A percentile compares a stretch with the other conserved stretches of the same genome.
Conservation (phyloP, 176 grass and related monocot species). For the Carex kokanica region DNA sequence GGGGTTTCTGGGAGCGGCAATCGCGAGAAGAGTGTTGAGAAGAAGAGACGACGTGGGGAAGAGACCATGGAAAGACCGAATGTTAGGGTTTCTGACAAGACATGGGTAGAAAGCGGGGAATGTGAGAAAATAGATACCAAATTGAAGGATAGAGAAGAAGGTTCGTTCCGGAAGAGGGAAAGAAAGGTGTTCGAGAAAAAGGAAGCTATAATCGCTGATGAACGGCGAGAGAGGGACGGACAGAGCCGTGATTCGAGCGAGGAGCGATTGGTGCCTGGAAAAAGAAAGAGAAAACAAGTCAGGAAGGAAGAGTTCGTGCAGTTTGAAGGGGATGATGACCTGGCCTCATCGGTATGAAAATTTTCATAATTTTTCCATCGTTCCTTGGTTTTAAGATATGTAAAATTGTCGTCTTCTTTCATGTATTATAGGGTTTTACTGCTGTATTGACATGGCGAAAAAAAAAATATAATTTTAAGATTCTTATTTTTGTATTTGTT, state of each 20-base stretch:
- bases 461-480: neutral
- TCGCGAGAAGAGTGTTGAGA: neutral
- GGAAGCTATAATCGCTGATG: neutral
- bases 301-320: neutral
- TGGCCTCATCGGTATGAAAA: neutral
- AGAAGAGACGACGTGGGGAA: neutral
- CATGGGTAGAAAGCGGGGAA: neutral
- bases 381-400: neutral
- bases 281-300: neutral
- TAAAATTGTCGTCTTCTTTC: neutral
- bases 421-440: neutral
- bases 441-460: neutral
- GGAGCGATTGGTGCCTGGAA: neutral
- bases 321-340: neutral
- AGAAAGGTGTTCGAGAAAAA: neutral
- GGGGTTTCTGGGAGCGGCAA: conserved; percentile 1
- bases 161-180: neutral
- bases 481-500: neutral
- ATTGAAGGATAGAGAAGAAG: neutral
- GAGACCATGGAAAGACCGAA: neutral
- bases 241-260: neutral
- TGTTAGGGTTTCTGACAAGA: neutral
- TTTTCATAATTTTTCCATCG: neutral
- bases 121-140: neutral
- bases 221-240: neutral